Evolutionary conservation across 306 rosid genomes (phyloP).

Genomic region (Sicyos baderoa): DNA sequence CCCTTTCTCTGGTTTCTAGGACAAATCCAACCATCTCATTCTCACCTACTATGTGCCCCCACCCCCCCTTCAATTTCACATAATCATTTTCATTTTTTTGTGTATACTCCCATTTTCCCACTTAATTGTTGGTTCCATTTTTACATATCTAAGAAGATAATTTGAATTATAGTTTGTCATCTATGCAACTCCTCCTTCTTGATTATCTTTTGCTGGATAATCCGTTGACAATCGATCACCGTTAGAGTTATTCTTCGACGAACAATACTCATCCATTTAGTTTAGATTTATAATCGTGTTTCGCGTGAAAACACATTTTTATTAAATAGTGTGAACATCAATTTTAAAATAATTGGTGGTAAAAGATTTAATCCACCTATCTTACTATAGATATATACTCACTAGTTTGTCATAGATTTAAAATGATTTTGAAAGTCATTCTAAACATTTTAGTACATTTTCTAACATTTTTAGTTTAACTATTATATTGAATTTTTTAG

Average conservation of each 20-base stretch:
- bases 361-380: no score
- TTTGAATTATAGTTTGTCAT: not conserved
- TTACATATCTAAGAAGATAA: not conserved
- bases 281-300: no score
- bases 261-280: no score
- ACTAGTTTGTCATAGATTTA: no score
- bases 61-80: not conserved
- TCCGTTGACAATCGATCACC: not conserved
- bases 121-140: not conserved
- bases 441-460: no score
- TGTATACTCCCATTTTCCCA: not conserved
- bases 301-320: not conserved
- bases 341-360: no score
- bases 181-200: not conserved
- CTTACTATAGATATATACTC: no score
- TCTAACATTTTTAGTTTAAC: no score
- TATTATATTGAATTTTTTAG: no score
- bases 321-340: no score
- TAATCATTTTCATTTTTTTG: not conserved
- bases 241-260: not conserved
- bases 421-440: no score
- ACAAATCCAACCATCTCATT: conserved; percentile 11
- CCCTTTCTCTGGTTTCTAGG: conserved; percentile 19
- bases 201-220: no score
- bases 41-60: not conserved